phyloP scores from a whole-genome alignment of 208 protist species.

The Wallacemonas sp. region DNA sequence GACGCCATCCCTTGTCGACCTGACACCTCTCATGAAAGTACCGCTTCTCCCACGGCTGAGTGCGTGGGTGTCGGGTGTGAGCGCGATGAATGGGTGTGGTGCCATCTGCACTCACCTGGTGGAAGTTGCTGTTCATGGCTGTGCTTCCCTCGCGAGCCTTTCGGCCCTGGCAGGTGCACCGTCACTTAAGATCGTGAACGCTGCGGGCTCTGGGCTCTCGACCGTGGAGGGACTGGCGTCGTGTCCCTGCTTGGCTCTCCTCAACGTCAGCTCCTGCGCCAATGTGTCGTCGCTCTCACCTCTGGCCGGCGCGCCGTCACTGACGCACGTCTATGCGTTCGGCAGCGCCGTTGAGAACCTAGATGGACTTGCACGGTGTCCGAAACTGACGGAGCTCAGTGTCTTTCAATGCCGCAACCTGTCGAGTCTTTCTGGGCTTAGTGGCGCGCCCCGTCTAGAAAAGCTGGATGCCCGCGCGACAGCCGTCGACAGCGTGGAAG shows the following conservation, averaged over 20 bases:
- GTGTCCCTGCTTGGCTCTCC: not conserved
- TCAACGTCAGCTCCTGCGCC: not conserved
- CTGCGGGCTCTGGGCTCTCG: not conserved
- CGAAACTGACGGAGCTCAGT: not conserved
- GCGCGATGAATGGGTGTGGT: not conserved
- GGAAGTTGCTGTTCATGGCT: constrained; percentile 9
- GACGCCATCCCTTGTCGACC: not conserved
- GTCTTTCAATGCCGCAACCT: constrained; percentile 5
- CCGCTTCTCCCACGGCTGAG: not conserved
- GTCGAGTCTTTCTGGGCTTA: not conserved
- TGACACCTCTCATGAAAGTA: not conserved
- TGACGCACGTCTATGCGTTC: not conserved
- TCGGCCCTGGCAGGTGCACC: not conserved
- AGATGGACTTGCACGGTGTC: not conserved
- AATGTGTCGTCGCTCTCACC: not conserved
- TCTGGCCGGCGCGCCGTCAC: not conserved
- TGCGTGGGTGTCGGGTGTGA: not conserved
- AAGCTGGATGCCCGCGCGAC: not conserved
- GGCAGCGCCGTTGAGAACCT: not conserved
- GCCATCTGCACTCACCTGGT: not conserved
- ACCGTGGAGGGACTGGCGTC: not conserved
- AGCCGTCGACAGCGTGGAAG: not conserved
- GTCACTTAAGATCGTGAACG: not conserved
- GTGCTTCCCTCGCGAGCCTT: constrained; percentile 4
- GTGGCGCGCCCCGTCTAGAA: not conserved